Evolutionary conservation across 208 protist species (phyloP).

Genomic region (Endotrypanum monterogeii): DNA sequence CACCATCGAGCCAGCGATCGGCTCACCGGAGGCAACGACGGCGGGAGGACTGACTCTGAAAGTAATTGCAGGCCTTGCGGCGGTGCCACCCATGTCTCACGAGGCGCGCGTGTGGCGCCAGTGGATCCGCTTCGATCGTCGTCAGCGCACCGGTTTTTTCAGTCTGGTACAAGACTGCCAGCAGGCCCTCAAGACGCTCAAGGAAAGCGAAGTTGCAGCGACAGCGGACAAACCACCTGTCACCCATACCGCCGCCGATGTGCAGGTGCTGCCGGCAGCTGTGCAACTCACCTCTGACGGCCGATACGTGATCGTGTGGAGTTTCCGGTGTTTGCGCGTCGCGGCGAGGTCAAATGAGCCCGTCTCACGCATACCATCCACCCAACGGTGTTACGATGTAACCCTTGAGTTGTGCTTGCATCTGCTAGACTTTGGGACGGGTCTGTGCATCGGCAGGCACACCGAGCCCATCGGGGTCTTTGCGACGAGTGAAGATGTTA

Average conservation of each 20-base stretch:
- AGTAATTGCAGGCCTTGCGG: slow-evolving; percentile 49
- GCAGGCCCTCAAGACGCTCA: slow-evolving; percentile 8
- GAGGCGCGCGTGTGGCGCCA: slow-evolving; percentile 46
- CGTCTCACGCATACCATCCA: slow-evolving; percentile 27
- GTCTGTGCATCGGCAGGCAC: slow-evolving; percentile 30
- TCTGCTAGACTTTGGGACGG: slow-evolving; percentile 51
- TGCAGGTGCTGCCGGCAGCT: slow-evolving; percentile 38
- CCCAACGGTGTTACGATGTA: slow-evolving; percentile 11
- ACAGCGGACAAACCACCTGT: neutral
- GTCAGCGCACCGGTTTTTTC: slow-evolving; percentile 66
- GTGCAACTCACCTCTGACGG: slow-evolving; percentile 45
- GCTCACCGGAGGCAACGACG: neutral
- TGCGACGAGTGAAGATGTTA: slow-evolving; percentile 10
- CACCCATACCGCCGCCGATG: slow-evolving; percentile 7
- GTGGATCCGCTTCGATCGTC: slow-evolving; percentile 63
- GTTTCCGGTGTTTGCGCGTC: slow-evolving; percentile 23
- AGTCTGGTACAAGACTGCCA: slow-evolving; percentile 48
- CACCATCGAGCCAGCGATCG: slow-evolving; percentile 28
- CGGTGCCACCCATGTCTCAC: slow-evolving; percentile 20
- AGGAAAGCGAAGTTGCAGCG: neutral
- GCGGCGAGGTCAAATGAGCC: neutral
- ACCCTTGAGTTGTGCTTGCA: slow-evolving; percentile 36
- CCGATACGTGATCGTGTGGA: slow-evolving; percentile 51
- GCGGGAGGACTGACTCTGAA: slow-evolving; percentile 34
- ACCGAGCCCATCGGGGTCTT: slow-evolving; percentile 4